Conservation (phyloP, 352 stramenopile genomes). For the Globisporangium viniferum region DNA sequence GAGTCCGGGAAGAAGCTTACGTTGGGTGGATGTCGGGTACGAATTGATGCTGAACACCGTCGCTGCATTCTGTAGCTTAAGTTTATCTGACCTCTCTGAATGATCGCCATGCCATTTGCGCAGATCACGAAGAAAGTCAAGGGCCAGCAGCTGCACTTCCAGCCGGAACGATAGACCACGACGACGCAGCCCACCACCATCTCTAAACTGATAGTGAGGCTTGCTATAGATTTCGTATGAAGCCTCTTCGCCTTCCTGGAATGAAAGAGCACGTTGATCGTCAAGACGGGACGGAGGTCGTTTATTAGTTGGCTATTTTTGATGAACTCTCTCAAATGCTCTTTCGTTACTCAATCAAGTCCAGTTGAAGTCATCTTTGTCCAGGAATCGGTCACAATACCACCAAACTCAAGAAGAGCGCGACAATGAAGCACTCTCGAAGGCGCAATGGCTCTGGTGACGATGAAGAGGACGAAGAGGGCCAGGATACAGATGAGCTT, state of each 20-base stretch:
- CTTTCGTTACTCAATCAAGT: not conserved
- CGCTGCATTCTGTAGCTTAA: not conserved
- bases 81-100: not conserved
- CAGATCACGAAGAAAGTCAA: slow-evolving; percentile 37
- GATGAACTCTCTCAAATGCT: not conserved
- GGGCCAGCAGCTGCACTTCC: slow-evolving; percentile 32
- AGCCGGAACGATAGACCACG: slow-evolving; percentile 22
- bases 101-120: not conserved
- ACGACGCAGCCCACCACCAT: not conserved
- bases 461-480: not conserved
- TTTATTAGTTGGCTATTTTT: not conserved
- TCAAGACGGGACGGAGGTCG: not conserved
- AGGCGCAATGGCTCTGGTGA: not conserved
- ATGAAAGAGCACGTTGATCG: not conserved
- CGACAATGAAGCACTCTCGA: slow-evolving; percentile 10
- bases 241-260: not conserved
- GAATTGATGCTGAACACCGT: not conserved
- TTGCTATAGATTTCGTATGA: not conserved
- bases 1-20: slow-evolving; percentile 69
- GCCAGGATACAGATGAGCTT: not conserved
- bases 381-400: no score
- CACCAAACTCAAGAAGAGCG: no score
- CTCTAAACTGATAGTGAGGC: not conserved
- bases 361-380: not conserved
- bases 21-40: slow-evolving; percentile 60